Conservation (phyloP, 129 eudicot genomes). For the Oenanthe sinensis region DNA sequence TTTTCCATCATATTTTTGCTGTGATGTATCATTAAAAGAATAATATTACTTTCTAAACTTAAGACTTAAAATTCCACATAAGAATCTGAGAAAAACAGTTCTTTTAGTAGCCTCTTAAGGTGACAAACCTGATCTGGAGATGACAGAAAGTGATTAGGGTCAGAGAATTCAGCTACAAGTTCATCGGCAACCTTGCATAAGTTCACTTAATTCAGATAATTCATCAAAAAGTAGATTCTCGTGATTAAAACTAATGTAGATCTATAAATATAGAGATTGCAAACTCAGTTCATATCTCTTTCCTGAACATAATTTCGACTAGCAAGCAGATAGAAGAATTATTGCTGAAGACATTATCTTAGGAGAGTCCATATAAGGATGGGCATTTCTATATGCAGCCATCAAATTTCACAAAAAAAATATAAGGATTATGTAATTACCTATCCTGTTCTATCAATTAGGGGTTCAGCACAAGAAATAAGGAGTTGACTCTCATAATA, state of each 20-base stretch:
- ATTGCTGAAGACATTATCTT: background rate
- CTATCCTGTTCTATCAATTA: background rate
- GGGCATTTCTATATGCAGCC: background rate
- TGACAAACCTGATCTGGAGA: constrained; percentile 41
- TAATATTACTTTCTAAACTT: background rate
- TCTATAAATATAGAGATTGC: background rate
- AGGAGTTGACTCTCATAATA: background rate
- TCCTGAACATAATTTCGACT: background rate
- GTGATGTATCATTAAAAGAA: constrained; percentile 14
- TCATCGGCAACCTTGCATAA: constrained; percentile 73
- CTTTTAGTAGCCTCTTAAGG: background rate
- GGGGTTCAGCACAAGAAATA: background rate
- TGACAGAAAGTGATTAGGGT: constrained; percentile 28
- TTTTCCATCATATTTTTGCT: constrained; percentile 62
- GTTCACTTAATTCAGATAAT: background rate
- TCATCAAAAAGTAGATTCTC: background rate
- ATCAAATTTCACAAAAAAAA: no score
- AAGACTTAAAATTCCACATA: background rate
- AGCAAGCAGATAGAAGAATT: background rate
- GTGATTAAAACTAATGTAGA: background rate
- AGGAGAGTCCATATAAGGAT: background rate
- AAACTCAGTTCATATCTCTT: background rate
- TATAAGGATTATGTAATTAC: background rate
- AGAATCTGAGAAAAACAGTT: background rate
- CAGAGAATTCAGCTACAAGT: constrained; percentile 75